Conservation (phyloP, 495 filamentous ascomycete genomes). For the Penicillium coffeae region DNA sequence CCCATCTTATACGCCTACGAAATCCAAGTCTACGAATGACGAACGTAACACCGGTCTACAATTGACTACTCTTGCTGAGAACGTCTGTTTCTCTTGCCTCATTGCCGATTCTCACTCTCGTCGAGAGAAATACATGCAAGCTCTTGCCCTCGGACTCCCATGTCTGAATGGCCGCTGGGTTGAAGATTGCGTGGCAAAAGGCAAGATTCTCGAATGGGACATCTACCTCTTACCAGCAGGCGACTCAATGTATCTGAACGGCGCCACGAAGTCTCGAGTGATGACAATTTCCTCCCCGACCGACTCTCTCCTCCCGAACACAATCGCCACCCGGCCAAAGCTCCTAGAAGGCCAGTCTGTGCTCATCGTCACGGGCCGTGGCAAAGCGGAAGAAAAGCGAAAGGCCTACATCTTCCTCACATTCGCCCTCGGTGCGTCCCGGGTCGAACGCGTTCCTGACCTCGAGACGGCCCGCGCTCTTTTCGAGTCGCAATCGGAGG, state of each 20-base stretch:
- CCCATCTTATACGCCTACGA: conserved; percentile 27
- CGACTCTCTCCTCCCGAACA: conserved; percentile 51
- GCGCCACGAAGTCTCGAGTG: conserved; percentile 71
- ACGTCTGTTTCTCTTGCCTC: conserved; percentile 73
- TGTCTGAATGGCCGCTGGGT: conserved; percentile 82
- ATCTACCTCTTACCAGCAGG: conserved; percentile 85
- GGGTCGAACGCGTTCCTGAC: conserved; percentile 60
- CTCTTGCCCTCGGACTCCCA: conserved; percentile 83
- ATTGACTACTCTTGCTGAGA: conserved; percentile 46
- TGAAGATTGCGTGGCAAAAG: conserved; percentile 60
- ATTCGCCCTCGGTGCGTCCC: conserved; percentile 68
- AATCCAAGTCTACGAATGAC: conserved; percentile 9
- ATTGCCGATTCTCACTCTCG: conserved; percentile 85
- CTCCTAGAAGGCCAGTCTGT: conserved; percentile 65
- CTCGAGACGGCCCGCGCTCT: conserved; percentile 56
- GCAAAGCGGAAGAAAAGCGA: conserved; percentile 58
- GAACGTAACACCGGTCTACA: conserved; percentile 30
- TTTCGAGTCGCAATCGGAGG: conserved; percentile 42
- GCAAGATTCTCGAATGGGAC: conserved; percentile 64
- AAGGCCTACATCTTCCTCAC: conserved; percentile 70
- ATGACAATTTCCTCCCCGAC: conserved; percentile 56
- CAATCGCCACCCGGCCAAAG: conserved; percentile 54
- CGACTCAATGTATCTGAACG: conserved; percentile 69
- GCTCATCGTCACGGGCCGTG: conserved; percentile 69
- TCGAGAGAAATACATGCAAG: conserved; percentile 93